phyloP scores from a whole-genome alignment of 106 monocot genomes.

The Acanthochlamys bracteata region DNA sequence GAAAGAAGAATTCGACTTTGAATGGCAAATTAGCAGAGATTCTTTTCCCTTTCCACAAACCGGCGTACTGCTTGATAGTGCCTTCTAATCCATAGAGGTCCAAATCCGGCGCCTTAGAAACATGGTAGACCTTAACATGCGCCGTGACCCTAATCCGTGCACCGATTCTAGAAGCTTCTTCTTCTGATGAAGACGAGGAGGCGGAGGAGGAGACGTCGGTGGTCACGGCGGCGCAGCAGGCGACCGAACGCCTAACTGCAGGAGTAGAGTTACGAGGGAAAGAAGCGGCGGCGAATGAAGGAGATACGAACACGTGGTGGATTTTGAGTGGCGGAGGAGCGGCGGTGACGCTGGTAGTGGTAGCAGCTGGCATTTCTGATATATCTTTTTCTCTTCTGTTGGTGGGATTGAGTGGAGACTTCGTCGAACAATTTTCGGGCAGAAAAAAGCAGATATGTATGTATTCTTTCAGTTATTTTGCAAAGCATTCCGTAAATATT shows the following conservation, averaged over 20 bases:
- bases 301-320: neutral
- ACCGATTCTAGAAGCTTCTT: conserved; percentile 41
- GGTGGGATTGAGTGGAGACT: neutral
- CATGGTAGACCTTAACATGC: conserved; percentile 72
- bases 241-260: conserved; percentile 4
- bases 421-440: neutral
- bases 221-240: conserved; percentile 38
- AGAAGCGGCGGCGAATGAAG: neutral
- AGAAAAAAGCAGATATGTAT: too few species aligned
- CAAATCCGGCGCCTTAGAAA: conserved; percentile 57
- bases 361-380: neutral
- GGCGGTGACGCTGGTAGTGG: conserved; percentile 6
- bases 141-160: conserved; percentile 48
- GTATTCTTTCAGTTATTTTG: too few species aligned
- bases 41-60: conserved; percentile 69
- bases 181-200: conserved; percentile 25
- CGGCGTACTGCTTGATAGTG: conserved; percentile 77
- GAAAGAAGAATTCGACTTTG: conserved; percentile 60
- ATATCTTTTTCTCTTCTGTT: neutral
- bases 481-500: too few species aligned
- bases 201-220: conserved; percentile 32
- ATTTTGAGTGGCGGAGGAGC: neutral
- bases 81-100: conserved; percentile 72
- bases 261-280: neutral
- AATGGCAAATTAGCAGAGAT: conserved; percentile 85